Evolutionary conservation across 805 yeast genomes (phyloP).

Genomic region (Isabelozyma rhagii): DNA sequence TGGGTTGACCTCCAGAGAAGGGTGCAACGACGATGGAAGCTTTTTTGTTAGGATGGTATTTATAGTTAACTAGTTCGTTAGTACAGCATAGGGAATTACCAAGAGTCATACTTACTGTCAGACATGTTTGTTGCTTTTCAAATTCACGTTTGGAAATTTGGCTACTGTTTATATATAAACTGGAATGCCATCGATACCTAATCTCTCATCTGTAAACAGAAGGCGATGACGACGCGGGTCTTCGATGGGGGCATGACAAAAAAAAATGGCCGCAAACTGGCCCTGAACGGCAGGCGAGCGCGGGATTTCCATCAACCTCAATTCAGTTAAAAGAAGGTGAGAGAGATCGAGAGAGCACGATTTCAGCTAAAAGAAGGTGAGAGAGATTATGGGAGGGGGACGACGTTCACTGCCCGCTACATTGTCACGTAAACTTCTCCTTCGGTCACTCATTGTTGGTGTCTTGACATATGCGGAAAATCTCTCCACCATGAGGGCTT

Average conservation of each 20-base stretch:
- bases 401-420: no score
- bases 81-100: neutral
- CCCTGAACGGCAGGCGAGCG: neutral
- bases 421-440: no score
- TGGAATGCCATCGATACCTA: no score
- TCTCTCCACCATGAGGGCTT: no score
- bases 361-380: neutral
- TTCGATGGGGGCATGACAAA: neutral
- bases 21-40: constrained; percentile 84
- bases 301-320: neutral
- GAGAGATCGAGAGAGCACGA: no score
- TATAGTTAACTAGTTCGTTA: constrained; percentile 37
- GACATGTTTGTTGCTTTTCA: neutral
- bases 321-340: neutral
- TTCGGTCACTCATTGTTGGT: no score
- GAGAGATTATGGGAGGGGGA: no score
- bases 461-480: no score
- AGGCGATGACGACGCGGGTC: no score
- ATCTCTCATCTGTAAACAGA: no score
- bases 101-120: neutral
- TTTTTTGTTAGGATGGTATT: constrained; percentile 51
- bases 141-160: neutral
- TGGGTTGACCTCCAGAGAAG: constrained; percentile 93
- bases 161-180: neutral
- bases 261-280: neutral